These are phyloP conservation scores for Trichophyton simii DNA, from an alignment of 2,329 filamentous ascomycete species.

Conservation along the genomic window DNA sequence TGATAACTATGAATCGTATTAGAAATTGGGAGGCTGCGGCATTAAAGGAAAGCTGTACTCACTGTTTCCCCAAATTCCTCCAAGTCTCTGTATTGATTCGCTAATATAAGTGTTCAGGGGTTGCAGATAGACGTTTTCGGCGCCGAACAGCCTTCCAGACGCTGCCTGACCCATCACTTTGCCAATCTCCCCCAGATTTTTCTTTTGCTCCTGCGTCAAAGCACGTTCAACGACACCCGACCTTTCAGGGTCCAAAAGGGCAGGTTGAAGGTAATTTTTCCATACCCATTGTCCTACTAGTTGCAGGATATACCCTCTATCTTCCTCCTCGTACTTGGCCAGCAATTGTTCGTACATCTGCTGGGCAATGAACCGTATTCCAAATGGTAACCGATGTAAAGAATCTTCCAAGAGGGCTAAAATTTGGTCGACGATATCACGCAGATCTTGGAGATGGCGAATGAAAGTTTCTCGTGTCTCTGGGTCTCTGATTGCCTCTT, in stretches of 20 bases:
- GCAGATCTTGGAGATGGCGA: constrained; percentile 80
- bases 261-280: constrained; percentile 85
- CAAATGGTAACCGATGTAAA: constrained; percentile 81
- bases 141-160: constrained; percentile 78
- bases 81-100: constrained; percentile 69
- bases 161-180: constrained; percentile 86
- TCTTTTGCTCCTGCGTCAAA: constrained; percentile 80
- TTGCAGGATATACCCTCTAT: constrained; percentile 65
- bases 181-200: constrained; percentile 77
- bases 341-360: constrained; percentile 72
- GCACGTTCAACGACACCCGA: constrained; percentile 85
- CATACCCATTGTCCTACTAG: constrained; percentile 84
- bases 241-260: constrained; percentile 77
- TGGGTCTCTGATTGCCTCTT: constrained; percentile 87
- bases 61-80: constrained; percentile 58
- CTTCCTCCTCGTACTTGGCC: constrained; percentile 65
- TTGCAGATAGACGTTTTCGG: constrained; percentile 90
- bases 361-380: constrained; percentile 73
- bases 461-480: constrained; percentile 91
- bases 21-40: not conserved
- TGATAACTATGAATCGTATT: constrained; percentile 47
- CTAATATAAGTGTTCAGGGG: constrained; percentile 84
- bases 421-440: constrained; percentile 89
- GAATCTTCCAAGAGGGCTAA: constrained; percentile 70
- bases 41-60: constrained; percentile 20